Evolutionary conservation across 2,329 filamentous ascomycete species (phyloP).

Genomic region (Botryotinia narcissicola): DNA sequence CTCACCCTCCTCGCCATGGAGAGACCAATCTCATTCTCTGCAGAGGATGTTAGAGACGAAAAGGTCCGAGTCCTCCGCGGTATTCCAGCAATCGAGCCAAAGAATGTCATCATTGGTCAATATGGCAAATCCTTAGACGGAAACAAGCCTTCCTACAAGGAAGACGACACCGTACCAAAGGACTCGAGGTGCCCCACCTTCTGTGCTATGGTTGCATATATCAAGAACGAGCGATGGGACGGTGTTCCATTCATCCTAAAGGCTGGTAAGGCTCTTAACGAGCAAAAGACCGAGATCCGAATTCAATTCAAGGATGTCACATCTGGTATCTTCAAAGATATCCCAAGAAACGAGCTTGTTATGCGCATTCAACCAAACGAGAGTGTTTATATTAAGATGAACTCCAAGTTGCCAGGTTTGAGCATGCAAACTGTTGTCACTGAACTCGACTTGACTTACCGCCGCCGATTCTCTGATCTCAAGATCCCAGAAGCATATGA

Average conservation of each 20-base stretch:
- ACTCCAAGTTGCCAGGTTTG: constrained; percentile 96
- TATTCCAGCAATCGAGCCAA: constrained; percentile 93
- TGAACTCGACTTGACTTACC: constrained; percentile 96
- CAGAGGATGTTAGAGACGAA: constrained; percentile 97
- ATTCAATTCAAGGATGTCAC: constrained; percentile 99
- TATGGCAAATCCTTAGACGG: constrained; percentile 96
- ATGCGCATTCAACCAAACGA: constrained; percentile 99
- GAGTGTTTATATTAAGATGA: constrained; percentile 99
- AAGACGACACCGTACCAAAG: constrained; percentile 97
- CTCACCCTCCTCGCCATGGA: constrained; percentile 97
- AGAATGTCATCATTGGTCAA: constrained; percentile 99
- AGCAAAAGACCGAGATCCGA: constrained; percentile 99
- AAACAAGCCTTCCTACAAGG: constrained; percentile 95
- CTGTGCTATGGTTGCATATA: constrained; percentile 94
- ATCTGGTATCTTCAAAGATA: constrained; percentile 99
- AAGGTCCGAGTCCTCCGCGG: constrained; percentile 94
- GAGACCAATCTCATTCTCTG: constrained; percentile 94
- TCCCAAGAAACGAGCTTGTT: constrained; percentile 97
- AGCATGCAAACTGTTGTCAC: constrained; percentile 99
- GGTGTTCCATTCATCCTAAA: constrained; percentile 99
- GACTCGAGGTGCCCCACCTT: constrained; percentile 97
- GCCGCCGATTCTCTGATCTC: constrained; percentile 95
- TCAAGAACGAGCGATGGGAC: constrained; percentile 99
- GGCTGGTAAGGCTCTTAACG: constrained; percentile 96
- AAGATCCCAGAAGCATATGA: constrained; percentile 99